These are phyloP conservation scores for Anthracocystis setariae DNA, from an alignment of 1,284 basidiomycete genomes.

Conservation along the genomic window DNA sequence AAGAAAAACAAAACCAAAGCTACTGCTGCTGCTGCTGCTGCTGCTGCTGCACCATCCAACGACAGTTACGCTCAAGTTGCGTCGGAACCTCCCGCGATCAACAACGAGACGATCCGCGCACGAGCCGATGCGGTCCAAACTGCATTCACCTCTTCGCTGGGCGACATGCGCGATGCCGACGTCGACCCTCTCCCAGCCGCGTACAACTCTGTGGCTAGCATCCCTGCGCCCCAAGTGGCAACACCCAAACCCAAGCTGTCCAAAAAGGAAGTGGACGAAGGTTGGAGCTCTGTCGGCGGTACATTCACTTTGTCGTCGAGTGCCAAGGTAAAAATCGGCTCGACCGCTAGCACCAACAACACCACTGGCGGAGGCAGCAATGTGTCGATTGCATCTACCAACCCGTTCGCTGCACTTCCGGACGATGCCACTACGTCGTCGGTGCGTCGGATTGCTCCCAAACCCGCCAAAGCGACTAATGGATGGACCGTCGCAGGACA, in stretches of 20 bases:
- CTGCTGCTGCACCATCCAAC: not conserved
- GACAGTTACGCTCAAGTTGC: constrained; percentile 24
- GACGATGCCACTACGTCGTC: constrained; percentile 35
- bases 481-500: constrained; percentile 25
- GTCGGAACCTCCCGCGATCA: constrained; percentile 1
- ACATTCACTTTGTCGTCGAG: constrained; percentile 9
- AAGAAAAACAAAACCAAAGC: constrained; percentile 4
- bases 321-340: constrained; percentile 11
- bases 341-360: constrained; percentile 3
- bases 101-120: constrained; percentile 31
- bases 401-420: constrained; percentile 51
- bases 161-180: constrained; percentile 48
- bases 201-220: constrained; percentile 36
- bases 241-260: constrained; percentile 19
- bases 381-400: constrained; percentile 37
- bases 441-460: constrained; percentile 19
- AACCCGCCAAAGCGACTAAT: constrained; percentile 3
- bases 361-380: not conserved
- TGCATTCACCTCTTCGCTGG: constrained; percentile 21
- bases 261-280: constrained; percentile 34
- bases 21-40: not conserved
- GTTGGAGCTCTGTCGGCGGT: constrained; percentile 45
- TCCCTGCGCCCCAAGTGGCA: constrained; percentile 20
- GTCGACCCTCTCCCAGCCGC: constrained; percentile 29
- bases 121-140: constrained; percentile 21